Conservation (phyloP, 352 stramenopile genomes). For the Globisporangium nagaii region DNA sequence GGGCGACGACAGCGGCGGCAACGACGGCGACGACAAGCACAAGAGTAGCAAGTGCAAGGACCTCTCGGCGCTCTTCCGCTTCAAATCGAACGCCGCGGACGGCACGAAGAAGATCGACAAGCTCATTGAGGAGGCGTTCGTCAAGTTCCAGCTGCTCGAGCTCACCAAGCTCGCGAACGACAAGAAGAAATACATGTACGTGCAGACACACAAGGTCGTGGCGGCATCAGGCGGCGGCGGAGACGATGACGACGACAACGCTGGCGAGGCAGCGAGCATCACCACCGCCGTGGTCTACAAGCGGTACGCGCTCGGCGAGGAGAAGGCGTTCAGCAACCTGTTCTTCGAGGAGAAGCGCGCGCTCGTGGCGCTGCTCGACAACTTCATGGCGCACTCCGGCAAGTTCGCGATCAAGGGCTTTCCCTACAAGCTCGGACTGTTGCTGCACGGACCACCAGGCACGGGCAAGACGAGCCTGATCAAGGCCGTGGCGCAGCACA, state of each 20-base stretch:
- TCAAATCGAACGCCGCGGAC: slow-evolving; percentile 3
- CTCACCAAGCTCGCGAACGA: slow-evolving; percentile 26
- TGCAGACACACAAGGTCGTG: slow-evolving; percentile 15
- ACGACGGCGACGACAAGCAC: background rate
- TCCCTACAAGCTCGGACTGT: slow-evolving; percentile 84
- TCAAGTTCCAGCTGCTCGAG: slow-evolving; percentile 27
- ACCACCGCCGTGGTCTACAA: slow-evolving; percentile 30
- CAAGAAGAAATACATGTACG: slow-evolving; percentile 41
- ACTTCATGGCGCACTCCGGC: slow-evolving; percentile 60
- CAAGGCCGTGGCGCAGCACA: slow-evolving; percentile 81
- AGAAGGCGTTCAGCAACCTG: slow-evolving; percentile 87
- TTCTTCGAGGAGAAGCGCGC: slow-evolving; percentile 84
- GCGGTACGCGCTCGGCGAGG: slow-evolving; percentile 74
- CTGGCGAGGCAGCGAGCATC: background rate
- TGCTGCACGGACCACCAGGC: slow-evolving; percentile 85
- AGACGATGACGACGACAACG: slow-evolving; percentile 2
- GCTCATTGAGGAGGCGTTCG: slow-evolving; percentile 27
- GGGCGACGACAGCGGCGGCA: background rate
- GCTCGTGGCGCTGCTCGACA: slow-evolving; percentile 65
- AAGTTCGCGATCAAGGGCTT: slow-evolving; percentile 88
- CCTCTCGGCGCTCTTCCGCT: background rate
- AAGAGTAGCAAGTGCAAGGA: slow-evolving; percentile 13
- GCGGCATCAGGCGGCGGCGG: background rate
- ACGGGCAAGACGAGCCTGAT: slow-evolving; percentile 90
- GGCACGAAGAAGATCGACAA: slow-evolving; percentile 34